Base-by-base conservation (phyloP, 306 rosid genomes). In the Malus domestica region DNA sequence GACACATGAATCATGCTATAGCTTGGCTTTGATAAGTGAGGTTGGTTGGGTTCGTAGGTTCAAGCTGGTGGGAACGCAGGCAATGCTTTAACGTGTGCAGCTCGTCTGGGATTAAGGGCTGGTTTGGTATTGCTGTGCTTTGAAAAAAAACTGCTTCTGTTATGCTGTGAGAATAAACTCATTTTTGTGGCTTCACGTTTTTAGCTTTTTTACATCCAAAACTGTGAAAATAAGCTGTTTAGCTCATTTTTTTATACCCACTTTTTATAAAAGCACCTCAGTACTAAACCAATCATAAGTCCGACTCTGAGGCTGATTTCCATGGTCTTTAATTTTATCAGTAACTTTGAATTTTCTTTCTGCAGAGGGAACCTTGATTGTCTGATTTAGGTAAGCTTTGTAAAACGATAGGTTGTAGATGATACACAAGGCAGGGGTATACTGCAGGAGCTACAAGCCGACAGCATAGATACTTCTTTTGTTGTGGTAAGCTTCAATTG, bases 21-120 rank as follows among this genome's bases (percentile, higher is more conserved):
- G 67, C 18, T 27, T 64, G 2, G 22, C 44, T 18, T 30, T 30
- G 68, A 64, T 64, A 64, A 64, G 13, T 18, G 35, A 13, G 44
- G 40, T 64, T 40, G 29, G 30, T 19, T 61, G 77, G 60, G 45
- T 4, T 42, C 3, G n/a, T 78, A 95, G 99, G 88, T 95, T 54
- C 87, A 89, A 85, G 97, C 97, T 66, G 99, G 99, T 7, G 99
- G 97, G 67, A 95, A 92, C 62, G 87, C 76, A 0, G 95, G 92
- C 72, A 92, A 95, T 85, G 91, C 97, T 65, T 70, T 95, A 69
- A 89, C 97, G 58, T 88, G 97, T 82, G 93, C 86, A 38, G 89
- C 97, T 51, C 97, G 97, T 60, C 81, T 95, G 87, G 99, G 97
- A 52, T 83, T 95, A 78, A 87, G 62, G 27, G 27, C 27, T 27